Evolutionary conservation across 2,329 filamentous ascomycete species (phyloP), one percentile per base, ranked within the genome.

Genomic region (Raffaelea arxii): DNA sequence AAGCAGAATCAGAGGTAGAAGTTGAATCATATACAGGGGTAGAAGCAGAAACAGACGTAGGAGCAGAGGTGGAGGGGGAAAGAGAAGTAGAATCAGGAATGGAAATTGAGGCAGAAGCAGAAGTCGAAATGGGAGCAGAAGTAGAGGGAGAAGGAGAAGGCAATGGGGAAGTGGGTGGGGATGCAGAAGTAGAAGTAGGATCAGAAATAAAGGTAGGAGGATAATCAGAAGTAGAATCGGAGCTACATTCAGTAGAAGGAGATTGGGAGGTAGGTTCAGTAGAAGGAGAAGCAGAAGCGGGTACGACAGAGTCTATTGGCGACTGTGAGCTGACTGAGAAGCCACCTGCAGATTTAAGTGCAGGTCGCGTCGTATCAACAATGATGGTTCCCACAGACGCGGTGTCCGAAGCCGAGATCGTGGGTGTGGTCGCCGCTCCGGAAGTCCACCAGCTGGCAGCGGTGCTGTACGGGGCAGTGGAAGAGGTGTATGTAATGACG

Each of bases 351-450:
- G 37, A 21, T 12, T 10, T 27, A 4, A 21, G 3, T 14, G 24
- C 3, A 24, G 38, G 23, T 5, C 9, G n/a, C 19, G 48, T 44
- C 21, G 41, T 49, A 35, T 47, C 35, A 11, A 50, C 44, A 25
- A 44, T 44, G 11, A 50, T 41, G 2, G 48, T 50, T 3, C 48
- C 48, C 1, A 44, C 25, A n/a, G 41, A 42, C 16, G 21, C 45
- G 10, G 41, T 38, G 30, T 41, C 45, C 2, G 44, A 25, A 4
- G 42, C 39, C 4, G 25, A 9, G 4, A 47, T 9, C 2, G 48
- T 50, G 6, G 45, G 6, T 3, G 42, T 45, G 2, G 30, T 39
- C 3, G 42, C 9, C 12, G 16, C 18, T 10, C 10, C 16, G 22
- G 49, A 49, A 2, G 43, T 46, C 38, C 46, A 53, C 18, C 27